Evolutionary conservation across 2,329 filamentous ascomycete species (phyloP), one percentile per base, ranked within the genome.

Genomic region (Bipolaris sorokiniana): DNA sequence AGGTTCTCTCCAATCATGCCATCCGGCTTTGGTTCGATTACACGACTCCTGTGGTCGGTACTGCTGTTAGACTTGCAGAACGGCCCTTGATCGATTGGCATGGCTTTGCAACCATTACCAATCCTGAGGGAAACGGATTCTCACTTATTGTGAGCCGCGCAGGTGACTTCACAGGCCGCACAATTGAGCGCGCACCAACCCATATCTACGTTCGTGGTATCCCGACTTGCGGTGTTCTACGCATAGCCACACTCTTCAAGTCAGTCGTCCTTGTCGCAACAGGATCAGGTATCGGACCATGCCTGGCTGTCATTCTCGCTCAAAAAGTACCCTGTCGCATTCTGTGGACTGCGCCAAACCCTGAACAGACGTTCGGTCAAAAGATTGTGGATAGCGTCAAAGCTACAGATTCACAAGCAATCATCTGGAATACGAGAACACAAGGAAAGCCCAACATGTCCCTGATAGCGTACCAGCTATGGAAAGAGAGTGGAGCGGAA

Each of bases 1-100:
- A 93, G 71, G 80, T 84, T 5, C 85, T 95, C 13, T 94, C 91
- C 0, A 75, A 82, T 34, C 91, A 93, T 75, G 90, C 90, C 46
- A 80, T 90, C 26, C 85, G 89, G 38, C 83, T 95, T 13, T 86
- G 90, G 74, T 76, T 75, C 61, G 66, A 75, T 23, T 71, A 76
- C 61, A 68, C 69, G 2, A 72, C 64, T 2, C 73, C 72, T 4
- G 63, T 72, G 16, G 68, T 72, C 5, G 74, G 72, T 6, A 72
- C 74, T 7, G 57, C 68, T 38, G 66, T 74, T 34, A 62, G 69
- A n/a, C 64, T 74, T 46, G 63, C 74, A 26, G 61, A 71, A 58
- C 61, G 69, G 11, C 66, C 75, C 31, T 62, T 78, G 26, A 53
- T 66, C 11, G 73, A 75, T 51, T 74, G 61, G 47, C 76, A 78